These are phyloP conservation scores for Fraxinus albicans DNA, from an alignment of 305 asterid genomes.

Conservation along the genomic window DNA sequence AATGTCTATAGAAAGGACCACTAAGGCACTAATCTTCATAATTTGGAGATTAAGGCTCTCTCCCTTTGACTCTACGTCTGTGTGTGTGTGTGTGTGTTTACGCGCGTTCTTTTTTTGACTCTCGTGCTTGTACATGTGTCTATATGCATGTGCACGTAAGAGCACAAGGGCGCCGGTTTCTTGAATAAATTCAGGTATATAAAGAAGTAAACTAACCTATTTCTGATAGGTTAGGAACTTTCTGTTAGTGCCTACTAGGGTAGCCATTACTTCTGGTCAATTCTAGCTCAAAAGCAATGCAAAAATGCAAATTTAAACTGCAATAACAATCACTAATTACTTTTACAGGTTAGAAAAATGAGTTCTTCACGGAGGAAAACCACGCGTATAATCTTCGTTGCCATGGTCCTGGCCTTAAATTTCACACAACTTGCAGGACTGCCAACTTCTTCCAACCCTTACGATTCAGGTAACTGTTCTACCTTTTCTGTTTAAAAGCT, in stretches of 20 bases:
- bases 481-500: conserved; percentile 6
- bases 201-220: background rate
- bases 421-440: conserved; percentile 25
- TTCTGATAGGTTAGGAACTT: background rate
- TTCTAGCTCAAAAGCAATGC: conserved; percentile 3
- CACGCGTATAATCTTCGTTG: conserved; percentile 14
- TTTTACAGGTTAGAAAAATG: conserved; percentile 32
- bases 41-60: background rate
- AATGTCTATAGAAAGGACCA: background rate
- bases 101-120: background rate
- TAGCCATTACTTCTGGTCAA: background rate
- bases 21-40: background rate
- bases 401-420: conserved; percentile 26
- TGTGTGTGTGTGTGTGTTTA: background rate
- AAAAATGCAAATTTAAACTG: background rate
- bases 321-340: background rate
- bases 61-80: background rate
- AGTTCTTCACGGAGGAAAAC: conserved; percentile 10
- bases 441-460: conserved; percentile 8
- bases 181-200: background rate
- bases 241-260: background rate
- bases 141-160: background rate
- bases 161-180: background rate
- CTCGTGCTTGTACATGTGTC: background rate
- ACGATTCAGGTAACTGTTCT: conserved; percentile 27